Evolutionary conservation across 441 rosid genomes (phyloP), one percentile per base, ranked within the genome.

Genomic region (Lepidium campestre): DNA sequence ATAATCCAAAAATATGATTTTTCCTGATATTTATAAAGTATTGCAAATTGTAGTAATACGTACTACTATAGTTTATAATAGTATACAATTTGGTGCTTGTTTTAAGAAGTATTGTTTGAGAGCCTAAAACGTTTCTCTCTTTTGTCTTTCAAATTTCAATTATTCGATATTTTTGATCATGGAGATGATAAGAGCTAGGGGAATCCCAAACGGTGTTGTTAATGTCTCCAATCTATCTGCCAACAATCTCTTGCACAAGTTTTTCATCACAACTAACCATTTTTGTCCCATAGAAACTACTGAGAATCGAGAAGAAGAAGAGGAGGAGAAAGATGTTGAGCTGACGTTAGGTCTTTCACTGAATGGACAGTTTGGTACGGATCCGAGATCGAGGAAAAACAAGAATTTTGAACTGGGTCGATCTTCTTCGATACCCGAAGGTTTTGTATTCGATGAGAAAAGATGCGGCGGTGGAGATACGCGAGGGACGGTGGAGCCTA

Each of bases 291-390:
- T 11, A 80, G 79, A 46, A 22, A 10, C 75, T 64, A 48, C 62
- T 74, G 46, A 53, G 75, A 60, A 14, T 62, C 42, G 15, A 1
- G 54, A 14, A 78, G 82, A 65, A 31, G 67, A 71, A 36, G 80
- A 40, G 8, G 79, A 70, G 32, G 81, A 61, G 19, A 71, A 75
- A 31, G 92, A 81, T 36, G 20, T 87, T 45, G 94, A 89, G 84
- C 82, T 91, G 11, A 83, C 82, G 69, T 80, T 91, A 59, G 96
- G 96, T 53, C 94, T 91, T 39, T 91, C 97, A 0, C 65, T 83
- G 79, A 83, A 91, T 60, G 96, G 97, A 14, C 87, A 82, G 62
- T 91, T 91, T 75, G 96, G 97, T 39, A 82, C 87, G 32, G 93
- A 91, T 82, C 96, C 93, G 13, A 77, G 66, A 74, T 81, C 84